Percentiles rank a stretch among this genome's conserved stretches.
Evolutionary conservation across 371 early-diverging fungal genomes (phyloP).

Genomic region (Mucor racemosus): DNA sequence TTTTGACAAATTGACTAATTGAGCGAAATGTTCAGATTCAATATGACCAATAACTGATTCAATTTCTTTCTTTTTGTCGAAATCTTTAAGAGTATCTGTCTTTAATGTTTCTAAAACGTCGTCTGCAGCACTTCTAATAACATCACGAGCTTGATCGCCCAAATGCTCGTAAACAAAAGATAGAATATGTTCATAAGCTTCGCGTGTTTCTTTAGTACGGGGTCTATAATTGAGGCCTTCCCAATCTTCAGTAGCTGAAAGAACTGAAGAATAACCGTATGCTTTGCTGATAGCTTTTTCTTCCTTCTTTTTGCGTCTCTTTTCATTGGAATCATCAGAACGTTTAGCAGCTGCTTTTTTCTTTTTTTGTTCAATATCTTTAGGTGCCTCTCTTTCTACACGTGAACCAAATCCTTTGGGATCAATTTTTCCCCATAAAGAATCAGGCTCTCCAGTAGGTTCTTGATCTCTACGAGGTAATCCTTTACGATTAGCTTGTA

Average conservation of each 20-base stretch:
- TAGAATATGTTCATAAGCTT: slow-evolving; percentile 88
- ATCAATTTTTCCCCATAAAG: slow-evolving; percentile 87
- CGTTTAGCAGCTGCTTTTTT: slow-evolving; percentile 57
- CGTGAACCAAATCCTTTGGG: slow-evolving; percentile 86
- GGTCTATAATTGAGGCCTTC: slow-evolving; percentile 91
- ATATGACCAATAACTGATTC: slow-evolving; percentile 75
- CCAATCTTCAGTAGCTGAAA: slow-evolving; percentile 91
- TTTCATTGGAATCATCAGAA: slow-evolving; percentile 56
- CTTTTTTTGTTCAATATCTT: slow-evolving; percentile 71
- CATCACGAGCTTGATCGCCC: slow-evolving; percentile 90
- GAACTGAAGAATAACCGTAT: slow-evolving; percentile 80
- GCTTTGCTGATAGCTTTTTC: slow-evolving; percentile 66
- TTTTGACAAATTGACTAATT: slow-evolving; percentile 88
- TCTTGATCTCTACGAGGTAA: slow-evolving; percentile 89
- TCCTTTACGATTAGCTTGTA: slow-evolving; percentile 85
- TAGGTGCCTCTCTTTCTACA: slow-evolving; percentile 71
- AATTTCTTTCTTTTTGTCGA: slow-evolving; percentile 86
- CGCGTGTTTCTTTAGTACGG: slow-evolving; percentile 92
- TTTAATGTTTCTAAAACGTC: slow-evolving; percentile 85
- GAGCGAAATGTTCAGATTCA: slow-evolving; percentile 81
- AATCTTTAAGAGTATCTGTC: slow-evolving; percentile 84
- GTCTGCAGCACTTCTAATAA: slow-evolving; percentile 90
- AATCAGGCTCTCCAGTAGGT: slow-evolving; percentile 95
- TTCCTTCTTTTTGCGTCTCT: slow-evolving; percentile 61
- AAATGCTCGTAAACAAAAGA: slow-evolving; percentile 80